A percentile compares a stretch with the other conserved stretches of the same genome.
Conservation (phyloP, 2,329 filamentous ascomycete species). For the Penicillium hordei region DNA sequence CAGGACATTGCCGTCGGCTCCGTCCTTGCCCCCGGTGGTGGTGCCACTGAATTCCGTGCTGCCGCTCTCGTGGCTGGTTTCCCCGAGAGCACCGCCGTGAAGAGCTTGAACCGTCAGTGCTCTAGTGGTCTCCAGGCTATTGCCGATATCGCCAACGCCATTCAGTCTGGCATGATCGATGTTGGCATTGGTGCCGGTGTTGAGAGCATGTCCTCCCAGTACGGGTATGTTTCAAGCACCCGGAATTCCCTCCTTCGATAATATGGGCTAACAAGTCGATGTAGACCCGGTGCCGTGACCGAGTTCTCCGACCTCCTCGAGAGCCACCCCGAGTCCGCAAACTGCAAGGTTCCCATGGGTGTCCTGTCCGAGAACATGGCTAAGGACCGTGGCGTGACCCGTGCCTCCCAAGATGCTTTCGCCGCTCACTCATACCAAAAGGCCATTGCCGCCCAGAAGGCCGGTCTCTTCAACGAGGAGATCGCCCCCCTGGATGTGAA, state of each 20-base stretch:
- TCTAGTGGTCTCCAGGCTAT: conserved; percentile 89
- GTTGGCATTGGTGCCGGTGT: conserved; percentile 91
- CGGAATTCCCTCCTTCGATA: neutral
- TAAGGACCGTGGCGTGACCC: conserved; percentile 71
- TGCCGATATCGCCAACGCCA: conserved; percentile 91
- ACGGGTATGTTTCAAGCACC: conserved; percentile 63
- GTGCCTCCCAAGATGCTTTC: conserved; percentile 82
- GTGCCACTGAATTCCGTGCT: conserved; percentile 94
- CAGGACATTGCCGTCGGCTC: conserved; percentile 91
- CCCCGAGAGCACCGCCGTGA: conserved; percentile 79
- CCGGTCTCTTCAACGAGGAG: conserved; percentile 89
- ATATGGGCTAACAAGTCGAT: neutral
- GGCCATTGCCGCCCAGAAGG: conserved; percentile 78
- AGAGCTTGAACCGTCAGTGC: conserved; percentile 90
- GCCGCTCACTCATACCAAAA: conserved; percentile 92
- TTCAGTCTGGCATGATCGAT: conserved; percentile 89
- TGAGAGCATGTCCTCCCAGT: conserved; percentile 93
- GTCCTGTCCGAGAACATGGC: conserved; percentile 93
- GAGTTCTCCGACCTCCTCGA: conserved; percentile 93
- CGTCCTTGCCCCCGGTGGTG: conserved; percentile 88
- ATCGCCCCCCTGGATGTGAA: conserved; percentile 84
- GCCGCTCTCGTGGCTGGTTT: conserved; percentile 89
- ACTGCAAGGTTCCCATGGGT: conserved; percentile 98
- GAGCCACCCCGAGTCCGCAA: conserved; percentile 74
- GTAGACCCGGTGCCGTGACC: conserved; percentile 74